Evolutionary conservation across 495 filamentous ascomycete genomes (phyloP).

Genomic region (Penicillium salamii): DNA sequence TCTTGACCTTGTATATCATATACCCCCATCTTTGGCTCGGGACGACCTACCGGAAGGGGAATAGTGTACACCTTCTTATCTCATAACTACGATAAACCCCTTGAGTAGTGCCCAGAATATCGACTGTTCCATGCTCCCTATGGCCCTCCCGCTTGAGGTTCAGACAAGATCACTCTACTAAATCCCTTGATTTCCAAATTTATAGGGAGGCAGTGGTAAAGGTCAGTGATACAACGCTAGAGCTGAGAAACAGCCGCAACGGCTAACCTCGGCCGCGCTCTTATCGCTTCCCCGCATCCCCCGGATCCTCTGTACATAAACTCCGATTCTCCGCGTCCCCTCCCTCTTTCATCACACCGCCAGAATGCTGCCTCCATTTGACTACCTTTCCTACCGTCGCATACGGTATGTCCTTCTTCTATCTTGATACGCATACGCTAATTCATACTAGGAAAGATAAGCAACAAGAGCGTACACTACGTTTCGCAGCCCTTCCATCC

Average conservation of each 20-base stretch:
- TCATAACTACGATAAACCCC: too few species aligned
- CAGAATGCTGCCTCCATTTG: constrained; percentile 56
- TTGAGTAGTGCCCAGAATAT: too few species aligned
- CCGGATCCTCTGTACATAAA: constrained; percentile 27
- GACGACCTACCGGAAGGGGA: neutral
- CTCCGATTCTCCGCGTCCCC: constrained; percentile 1
- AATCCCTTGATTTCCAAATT: too few species aligned
- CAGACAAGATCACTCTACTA: too few species aligned
- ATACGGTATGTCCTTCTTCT: constrained; percentile 41
- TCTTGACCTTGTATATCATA: neutral
- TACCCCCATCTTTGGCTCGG: neutral
- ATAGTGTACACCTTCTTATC: constrained; percentile 2
- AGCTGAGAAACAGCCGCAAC: too few species aligned
- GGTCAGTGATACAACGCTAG: too few species aligned
- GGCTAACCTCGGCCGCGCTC: constrained; percentile 6
- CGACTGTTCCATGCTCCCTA: too few species aligned
- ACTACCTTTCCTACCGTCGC: constrained; percentile 56
- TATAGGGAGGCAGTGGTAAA: too few species aligned
- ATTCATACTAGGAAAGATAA: constrained; percentile 65
- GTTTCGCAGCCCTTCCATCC: constrained; percentile 63
- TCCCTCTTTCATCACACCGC: constrained; percentile 1
- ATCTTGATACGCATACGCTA: neutral
- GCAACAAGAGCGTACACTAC: constrained; percentile 65
- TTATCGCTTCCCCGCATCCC: constrained; percentile 20
- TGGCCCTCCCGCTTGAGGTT: too few species aligned